Evolutionary conservation across 495 filamentous ascomycete genomes (phyloP), one percentile per base, ranked within the genome.

Genomic region (Apiosordaria backusii): DNA sequence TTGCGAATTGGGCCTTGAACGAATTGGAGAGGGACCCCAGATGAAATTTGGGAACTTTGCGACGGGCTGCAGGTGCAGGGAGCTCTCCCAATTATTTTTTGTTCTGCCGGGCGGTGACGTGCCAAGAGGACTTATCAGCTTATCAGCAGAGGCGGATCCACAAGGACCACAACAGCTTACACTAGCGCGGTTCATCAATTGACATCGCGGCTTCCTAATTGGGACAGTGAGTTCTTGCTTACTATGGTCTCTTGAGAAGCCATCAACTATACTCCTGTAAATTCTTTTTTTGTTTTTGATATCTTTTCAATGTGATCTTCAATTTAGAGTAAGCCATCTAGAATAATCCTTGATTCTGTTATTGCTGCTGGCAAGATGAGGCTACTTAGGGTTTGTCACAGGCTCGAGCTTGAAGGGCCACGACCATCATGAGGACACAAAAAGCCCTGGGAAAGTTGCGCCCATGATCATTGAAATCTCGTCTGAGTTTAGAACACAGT

Each of bases 81-180:
- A 58, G 62, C 63, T 62, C 65, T 57, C n/a, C n/a, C 61, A 68
- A 74, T 68, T 68, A 71, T 74, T 74, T 68, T 45, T 68, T 64
- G 72, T 75, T 75, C 66, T 77, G 75, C 75, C 75, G 63, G 71
- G 75, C 73, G 75, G 75, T 76, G 70, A 61, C 9, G 1, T 15
- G 35, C 35, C 35, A 45, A 45, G 35, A 45, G 3, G 35, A 19
- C 50, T 55, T 64, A 40, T 64, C 50, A 25, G 61, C 52, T 10
- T 45, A 45, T 45, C 35, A 45, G 16, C 13, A 7, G 10, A 2
- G 35, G 35, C 9, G 35, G 35, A 0, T 45, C 35, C 35, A 45
- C 35, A 45, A 15, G 0, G 50, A 18, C 15, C 22, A 27, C 35
- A 18, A 9, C 9, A 6, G 19, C 24, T 6, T 26, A 23, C 58